Base-by-base conservation (phyloP, 305 asterid species). In the Fraxinus platypoda region DNA sequence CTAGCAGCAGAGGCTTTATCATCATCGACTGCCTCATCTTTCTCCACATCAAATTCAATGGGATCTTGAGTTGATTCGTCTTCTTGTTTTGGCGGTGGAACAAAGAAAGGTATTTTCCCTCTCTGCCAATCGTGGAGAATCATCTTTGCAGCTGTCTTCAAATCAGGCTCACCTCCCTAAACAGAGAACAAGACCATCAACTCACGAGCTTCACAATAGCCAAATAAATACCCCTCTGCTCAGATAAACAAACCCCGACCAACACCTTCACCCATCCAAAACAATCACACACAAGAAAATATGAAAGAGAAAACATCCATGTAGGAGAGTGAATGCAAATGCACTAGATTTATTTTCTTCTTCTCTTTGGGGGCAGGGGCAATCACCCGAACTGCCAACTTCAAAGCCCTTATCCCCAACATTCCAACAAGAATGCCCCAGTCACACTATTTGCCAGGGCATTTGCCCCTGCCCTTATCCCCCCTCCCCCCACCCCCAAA, bases 41-140 rank as follows among this genome's bases (percentile, higher is more conserved):
- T 81, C 75, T 77, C 88, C 41, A 26, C 66, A 19, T 78, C 90
- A 7, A 30, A 4, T 52, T 87, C 89, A 11, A 81, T 88, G 7
- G 83, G 76, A 75, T 81, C 87, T 31, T 83, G 88, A 6, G 82
- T 19, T 37, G 57, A 72, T 0, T 78, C 90, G 0, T 87, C 88
- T 37, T 92, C 96, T 80, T 78, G 90, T 87, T 87, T 87, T 3
- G 98, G 97, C 17, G 97, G 98, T 64, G 94, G 91, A 54, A 94
- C 97, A 8, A 93, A 94, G 85, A 95, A 94, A 0, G 97, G 98
- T 75, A 94, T 93, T 83, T 87, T 91, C 59, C 98, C 98, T 83
- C 99, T 92, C 85, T 94, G 99, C 99, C 99, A 94, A 81, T 96
- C 97, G 46, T 94, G 98, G 73, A 96, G 98, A 79, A 96, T 81